Conservation (phyloP, 257 asterid genomes). For the Eustoma russellianum region DNA sequence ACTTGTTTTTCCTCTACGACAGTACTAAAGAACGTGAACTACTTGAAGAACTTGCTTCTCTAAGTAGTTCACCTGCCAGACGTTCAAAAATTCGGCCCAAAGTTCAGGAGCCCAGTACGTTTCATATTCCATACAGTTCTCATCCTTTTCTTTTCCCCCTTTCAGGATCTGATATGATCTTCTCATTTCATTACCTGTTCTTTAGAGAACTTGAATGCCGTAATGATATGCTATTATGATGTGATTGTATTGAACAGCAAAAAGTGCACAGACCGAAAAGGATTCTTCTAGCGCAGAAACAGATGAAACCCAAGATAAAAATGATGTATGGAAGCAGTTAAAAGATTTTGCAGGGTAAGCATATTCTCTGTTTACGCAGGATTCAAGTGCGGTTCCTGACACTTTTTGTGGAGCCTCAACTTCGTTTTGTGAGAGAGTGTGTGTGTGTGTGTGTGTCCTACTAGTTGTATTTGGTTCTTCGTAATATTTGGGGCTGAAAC, state of each 20-base stretch:
- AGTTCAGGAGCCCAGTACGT: slow-evolving; percentile 61
- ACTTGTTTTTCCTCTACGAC: slow-evolving; percentile 9
- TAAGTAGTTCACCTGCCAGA: slow-evolving; percentile 39
- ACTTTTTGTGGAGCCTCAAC: background rate
- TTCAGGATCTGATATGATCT: background rate
- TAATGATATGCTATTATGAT: background rate
- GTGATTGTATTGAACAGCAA: slow-evolving; percentile 31
- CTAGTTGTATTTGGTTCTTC: background rate
- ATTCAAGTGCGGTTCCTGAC: background rate
- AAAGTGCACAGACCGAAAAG: slow-evolving; percentile 31
- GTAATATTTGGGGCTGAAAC: background rate
- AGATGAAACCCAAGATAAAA: slow-evolving; percentile 47
- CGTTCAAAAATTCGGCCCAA: slow-evolving; percentile 57
- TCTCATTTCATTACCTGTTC: background rate
- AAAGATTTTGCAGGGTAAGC: slow-evolving; percentile 81
- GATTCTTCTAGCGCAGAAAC: slow-evolving; percentile 26
- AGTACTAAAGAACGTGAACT: slow-evolving; percentile 79
- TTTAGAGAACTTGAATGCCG: background rate
- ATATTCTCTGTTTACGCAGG: background rate
- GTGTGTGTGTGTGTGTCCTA: too few species aligned
- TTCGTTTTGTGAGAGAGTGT: too few species aligned
- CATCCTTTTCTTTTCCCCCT: background rate
- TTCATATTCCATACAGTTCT: background rate
- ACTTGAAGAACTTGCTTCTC: slow-evolving; percentile 78
- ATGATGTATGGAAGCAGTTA: slow-evolving; percentile 60